Base-by-base conservation (phyloP, 169 alveolate species). In the Cryptosporidium xiaoi region DNA sequence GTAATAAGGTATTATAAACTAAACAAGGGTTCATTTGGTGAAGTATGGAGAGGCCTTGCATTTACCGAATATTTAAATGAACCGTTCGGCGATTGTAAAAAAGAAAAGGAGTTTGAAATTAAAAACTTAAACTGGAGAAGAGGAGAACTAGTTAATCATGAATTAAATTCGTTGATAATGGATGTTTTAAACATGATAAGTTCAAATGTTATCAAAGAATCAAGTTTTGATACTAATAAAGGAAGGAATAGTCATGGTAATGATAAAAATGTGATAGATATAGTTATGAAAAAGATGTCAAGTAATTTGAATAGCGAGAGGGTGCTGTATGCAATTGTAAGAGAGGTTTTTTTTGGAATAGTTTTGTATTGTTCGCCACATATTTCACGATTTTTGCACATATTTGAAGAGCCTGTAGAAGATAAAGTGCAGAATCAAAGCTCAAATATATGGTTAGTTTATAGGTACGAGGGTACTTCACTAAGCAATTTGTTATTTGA, bases 11-110 rank as follows among this genome's bases (percentile, higher is more conserved):
- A 77, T 33, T 77, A 48, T 24, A 77, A 77, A 62, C 58, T 77
- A n/a, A 62, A 62, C 29, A 77, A 62, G 36, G 87, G 87, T 16
- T 60, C 87, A 18, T 77, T 31, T 24, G 87, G 87, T n/a, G 87
- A 77, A 62, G 87, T 77, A 20, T 77, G 87, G 87, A 31, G 87
- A 29, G 87, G 87, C 29, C 48, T 77, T 16, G 87, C 77, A 60
- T 77, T 77, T 44, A 77, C 71, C 33, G 71, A 77, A 60, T 77
- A 56, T 60, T 60, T 77, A 18, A 29, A 48, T 15, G 64, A 62
- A 31, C 71, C 71, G 18, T 77, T 58, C 24, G 87, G 87, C 1
- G 48, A 77, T 36, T 77, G 87, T 62, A 66, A 71, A 18, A 20
- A 24, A 12, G 69, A 56, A 2, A 40, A 44, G 36, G 18, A 20